Percentiles rank a stretch among this genome's conserved stretches.
Conservation (phyloP, 2,329 filamentous ascomycete genomes). For the Fusarium secorum region DNA sequence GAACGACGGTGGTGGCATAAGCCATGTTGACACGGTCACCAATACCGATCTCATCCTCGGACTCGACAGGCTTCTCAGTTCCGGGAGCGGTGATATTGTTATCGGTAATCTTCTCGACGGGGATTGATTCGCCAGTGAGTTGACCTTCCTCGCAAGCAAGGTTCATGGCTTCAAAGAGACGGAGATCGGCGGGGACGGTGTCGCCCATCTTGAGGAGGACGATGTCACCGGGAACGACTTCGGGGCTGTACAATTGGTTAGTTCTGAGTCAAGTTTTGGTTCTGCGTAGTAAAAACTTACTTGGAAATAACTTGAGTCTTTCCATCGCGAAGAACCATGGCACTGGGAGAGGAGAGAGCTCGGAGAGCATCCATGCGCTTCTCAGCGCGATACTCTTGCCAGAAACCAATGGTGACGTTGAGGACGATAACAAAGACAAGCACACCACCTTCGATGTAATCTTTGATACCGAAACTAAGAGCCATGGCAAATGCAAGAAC, state of each 20-base stretch:
- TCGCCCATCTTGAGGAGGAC: constrained; percentile 74
- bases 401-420: constrained; percentile 74
- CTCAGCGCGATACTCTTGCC: constrained; percentile 70
- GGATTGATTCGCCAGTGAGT: constrained; percentile 78
- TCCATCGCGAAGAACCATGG: constrained; percentile 67
- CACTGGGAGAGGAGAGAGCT: constrained; percentile 69
- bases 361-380: constrained; percentile 72
- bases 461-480: constrained; percentile 70
- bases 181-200: constrained; percentile 76
- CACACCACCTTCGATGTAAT: constrained; percentile 73
- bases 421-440: constrained; percentile 72
- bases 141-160: constrained; percentile 80
- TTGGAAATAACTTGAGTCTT: constrained; percentile 65
- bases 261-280: neutral
- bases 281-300: constrained; percentile 49
- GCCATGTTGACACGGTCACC: constrained; percentile 79
- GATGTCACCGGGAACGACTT: constrained; percentile 77
- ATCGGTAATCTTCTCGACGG: constrained; percentile 71
- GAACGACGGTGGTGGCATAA: constrained; percentile 77
- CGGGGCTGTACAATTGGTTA: constrained; percentile 52
- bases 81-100: constrained; percentile 55
- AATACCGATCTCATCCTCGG: constrained; percentile 65
- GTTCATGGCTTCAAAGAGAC: constrained; percentile 77
- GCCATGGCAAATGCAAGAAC: constrained; percentile 81
- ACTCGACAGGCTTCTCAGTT: constrained; percentile 55